Base-by-base conservation (phyloP, 2,329 filamentous ascomycete species). In the Ophiostoma ulmi region DNA sequence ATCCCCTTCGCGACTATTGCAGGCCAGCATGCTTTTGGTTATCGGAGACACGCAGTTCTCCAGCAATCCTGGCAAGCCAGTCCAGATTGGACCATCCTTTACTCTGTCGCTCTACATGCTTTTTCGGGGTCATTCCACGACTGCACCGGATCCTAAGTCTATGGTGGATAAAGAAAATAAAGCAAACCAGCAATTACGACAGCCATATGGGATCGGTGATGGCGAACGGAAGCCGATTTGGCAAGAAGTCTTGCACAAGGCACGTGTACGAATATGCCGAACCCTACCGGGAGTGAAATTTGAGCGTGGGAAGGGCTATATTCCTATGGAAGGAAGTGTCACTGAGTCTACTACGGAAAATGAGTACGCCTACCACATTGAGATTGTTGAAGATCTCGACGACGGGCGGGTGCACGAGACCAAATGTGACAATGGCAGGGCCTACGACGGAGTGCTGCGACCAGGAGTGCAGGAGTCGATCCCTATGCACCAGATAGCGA, bases 171-270 rank as follows among this genome's bases (percentile, higher is more conserved):
- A 41, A 52, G 22, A 20, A 48, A 20, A 39, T 5, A 14, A 61
- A 52, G 22, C 22, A 48, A 17, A 26, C 17, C 1, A 52, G 5
- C n/a, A 13, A 8, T 17, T n/a, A n/a, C 38, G 26, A 20, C 77
- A 78, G 48, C 78, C 80, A 0, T 84, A 84, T 66, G 83, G 82
- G 0, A 64, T 83, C 10, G 80, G 79, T 80, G 86, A 75, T 75
- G 89, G 74, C 77, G 91, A 80, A 80, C 89, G 80, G 83, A 86
- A 83, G 74, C 84, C 93, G 0, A 91, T 94, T 0, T 98, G 95
- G 95, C 95, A 98, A 78, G 94, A 99, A 78, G 93, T 97, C 58
- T 90, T 97, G 72, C 94, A 98, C 81, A 99, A 98, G 79, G 92
- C 93, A 22, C 87, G 89, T 55, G 88, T 97, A 14, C 92, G 93